These are phyloP conservation scores for Penicillium capsulatum DNA, from an alignment of 2,329 filamentous ascomycete species.

Conservation along the genomic window DNA sequence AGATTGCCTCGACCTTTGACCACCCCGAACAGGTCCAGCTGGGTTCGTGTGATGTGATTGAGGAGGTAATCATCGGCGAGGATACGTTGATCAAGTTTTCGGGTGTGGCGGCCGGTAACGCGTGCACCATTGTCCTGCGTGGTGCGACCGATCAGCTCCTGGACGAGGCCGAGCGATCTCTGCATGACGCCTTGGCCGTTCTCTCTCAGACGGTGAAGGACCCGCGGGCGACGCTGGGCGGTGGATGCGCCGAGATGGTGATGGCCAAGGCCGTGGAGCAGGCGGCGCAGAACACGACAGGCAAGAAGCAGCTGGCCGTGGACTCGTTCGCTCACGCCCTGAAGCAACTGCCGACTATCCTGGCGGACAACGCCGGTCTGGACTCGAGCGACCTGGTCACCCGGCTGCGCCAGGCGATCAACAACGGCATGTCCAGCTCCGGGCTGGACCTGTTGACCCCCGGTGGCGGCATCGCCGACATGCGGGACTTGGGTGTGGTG, in stretches of 20 bases:
- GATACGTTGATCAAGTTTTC: conserved; percentile 97
- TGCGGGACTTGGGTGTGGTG: conserved; percentile 90
- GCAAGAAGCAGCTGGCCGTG: conserved; percentile 94
- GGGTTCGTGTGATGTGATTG: conserved; percentile 89
- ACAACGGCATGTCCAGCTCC: conserved; percentile 88
- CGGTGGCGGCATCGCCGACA: conserved; percentile 88
- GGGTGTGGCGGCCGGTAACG: conserved; percentile 85
- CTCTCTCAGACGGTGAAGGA: conserved; percentile 95
- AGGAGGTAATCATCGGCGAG: conserved; percentile 97
- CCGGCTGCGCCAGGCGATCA: conserved; percentile 86
- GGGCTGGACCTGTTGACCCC: conserved; percentile 85
- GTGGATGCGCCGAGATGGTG: conserved; percentile 95
- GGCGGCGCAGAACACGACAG: conserved; percentile 86
- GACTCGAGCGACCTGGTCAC: conserved; percentile 93
- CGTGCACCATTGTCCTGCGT: conserved; percentile 93
- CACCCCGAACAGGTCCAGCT: conserved; percentile 97
- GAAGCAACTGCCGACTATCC: conserved; percentile 88
- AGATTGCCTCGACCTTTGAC: conserved; percentile 97
- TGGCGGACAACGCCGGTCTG: conserved; percentile 94
- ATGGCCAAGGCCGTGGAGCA: conserved; percentile 98
- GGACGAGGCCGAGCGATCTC: conserved; percentile 90
- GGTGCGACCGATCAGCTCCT: conserved; percentile 95
- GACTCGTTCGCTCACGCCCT: conserved; percentile 84
- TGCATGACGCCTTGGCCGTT: conserved; percentile 94
- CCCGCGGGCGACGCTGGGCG: conserved; percentile 87